Evolutionary conservation across 495 filamentous ascomycete species (phyloP), one percentile per base, ranked within the genome.

Genomic region (Lindgomyces ingoldianus): DNA sequence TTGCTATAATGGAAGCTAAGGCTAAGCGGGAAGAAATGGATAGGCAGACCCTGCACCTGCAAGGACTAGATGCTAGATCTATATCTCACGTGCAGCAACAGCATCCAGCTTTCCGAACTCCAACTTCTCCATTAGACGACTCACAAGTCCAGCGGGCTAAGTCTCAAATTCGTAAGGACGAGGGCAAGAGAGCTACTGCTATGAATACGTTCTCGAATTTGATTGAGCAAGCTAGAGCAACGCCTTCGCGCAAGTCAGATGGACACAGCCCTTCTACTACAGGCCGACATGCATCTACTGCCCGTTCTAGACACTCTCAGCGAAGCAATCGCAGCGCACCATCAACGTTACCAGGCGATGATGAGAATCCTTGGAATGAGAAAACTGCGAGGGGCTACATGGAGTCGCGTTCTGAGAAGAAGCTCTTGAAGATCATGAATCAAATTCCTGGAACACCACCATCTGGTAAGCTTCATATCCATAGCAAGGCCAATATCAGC

Each of bases 361-460:
- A 62, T 14, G 63, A 58, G 2, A 22, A 9, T n/a, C 6, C 14
- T 8, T n/a, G 4, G 12, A 22, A 47, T 30, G 25, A 70, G 24
- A 73, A 61, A 26, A 74, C 71, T 11, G 21, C 30, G 12, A 53
- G 73, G 29, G 64, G 42, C n/a, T 45, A 24, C 22, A 68, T 74
- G 47, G 74, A 76, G 60, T 56, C 58, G n/a, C 61, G 55, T 6
- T 45, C 24, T 4, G 73, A 74, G 63, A 57, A 68, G 59, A 60
- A 63, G 30, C 27, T 67, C 24, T 65, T 70, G 24, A 71, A 71
- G 48, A 58, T 68, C 46, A 70, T 71, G 50, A 67, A 68, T 27
- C 67, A 46, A 47, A 53, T 45, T 24, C 70, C 60, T 4, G 41
- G 29, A 29, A 56, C 60, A 3, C 68, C 72, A 14, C 45, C 50